Base-by-base conservation (phyloP, 257 asterid species). In the Solanum gandarillasii region DNA sequence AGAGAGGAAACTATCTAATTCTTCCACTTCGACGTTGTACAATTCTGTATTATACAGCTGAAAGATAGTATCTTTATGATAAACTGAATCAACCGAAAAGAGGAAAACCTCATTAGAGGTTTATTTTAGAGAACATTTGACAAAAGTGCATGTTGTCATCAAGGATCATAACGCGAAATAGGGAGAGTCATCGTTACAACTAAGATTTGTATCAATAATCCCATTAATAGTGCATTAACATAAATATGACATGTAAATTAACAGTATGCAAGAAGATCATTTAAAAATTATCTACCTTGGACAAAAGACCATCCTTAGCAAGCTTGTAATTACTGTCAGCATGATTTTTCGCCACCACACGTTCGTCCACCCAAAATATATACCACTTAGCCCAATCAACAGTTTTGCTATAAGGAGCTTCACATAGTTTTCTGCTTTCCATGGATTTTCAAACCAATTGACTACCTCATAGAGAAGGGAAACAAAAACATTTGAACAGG, bases 371-470 rank as follows among this genome's bases (percentile, higher is more conserved):
- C 95, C 96, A 95, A 90, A 95, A 95, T 86, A 97, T 90, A 38
- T 94, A 90, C 99, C 99, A 97, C 88, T 94, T 95, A 4, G 93
- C 94, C 99, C 99, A 97, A 87, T 97, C 99, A 72, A 97, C 98
- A n/a, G 98, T 97, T 93, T 94, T 95, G 91, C 78, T 92, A 88
- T 93, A 97, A 88, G 99, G 99, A 21, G 98, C 95, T 89, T 93
- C 98, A 87, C 95, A 92, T 3, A 97, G 96, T 91, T 97, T 97
- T 89, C 99, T 97, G 97, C 91, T 87, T 84, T 48, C 76, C 41
- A 36, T 82, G 70, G 83, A 71, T 86, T 72, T 86, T 62, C 43
- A 71, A 72, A 68, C 14, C 25, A 82, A 87, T 78, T 41, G 72
- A 55, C 78, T 75, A 84, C 34, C 12, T 41, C 27, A 41, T 38